Evolutionary conservation across 1,284 basidiomycete genomes (phyloP).

Genomic region (Tilletia walkeri): DNA sequence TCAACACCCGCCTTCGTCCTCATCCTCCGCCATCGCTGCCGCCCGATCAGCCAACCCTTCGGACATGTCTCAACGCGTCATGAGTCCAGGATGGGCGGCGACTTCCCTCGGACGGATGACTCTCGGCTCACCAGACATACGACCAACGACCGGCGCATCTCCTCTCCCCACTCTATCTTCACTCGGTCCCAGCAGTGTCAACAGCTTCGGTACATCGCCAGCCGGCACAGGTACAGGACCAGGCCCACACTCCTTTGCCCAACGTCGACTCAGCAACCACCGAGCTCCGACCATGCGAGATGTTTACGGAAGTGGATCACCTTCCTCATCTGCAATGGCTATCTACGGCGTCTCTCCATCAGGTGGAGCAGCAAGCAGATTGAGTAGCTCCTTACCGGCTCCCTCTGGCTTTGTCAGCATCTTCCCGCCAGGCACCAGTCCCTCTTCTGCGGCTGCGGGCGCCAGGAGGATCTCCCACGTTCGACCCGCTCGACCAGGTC

Average conservation of each 20-base stretch:
- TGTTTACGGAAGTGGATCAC: conserved; percentile 4
- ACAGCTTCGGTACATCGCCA: conserved; percentile 23
- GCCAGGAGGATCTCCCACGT: background rate
- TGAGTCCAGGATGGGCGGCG: conserved; percentile 43
- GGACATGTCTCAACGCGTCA: conserved; percentile 20
- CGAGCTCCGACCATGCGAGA: conserved; percentile 14
- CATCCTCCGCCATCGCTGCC: no score
- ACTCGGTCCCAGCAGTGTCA: conserved; percentile 27
- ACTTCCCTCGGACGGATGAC: conserved; percentile 38
- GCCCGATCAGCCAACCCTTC: no score
- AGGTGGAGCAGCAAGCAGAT: background rate
- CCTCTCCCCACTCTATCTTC: conserved; percentile 25
- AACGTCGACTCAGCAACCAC: conserved; percentile 26
- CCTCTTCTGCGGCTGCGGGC: background rate
- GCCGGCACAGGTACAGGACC: conserved; percentile 22
- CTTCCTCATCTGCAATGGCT: background rate
- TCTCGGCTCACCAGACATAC: conserved; percentile 32
- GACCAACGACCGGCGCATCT: background rate
- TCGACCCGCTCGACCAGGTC: background rate
- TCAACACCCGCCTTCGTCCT: no score
- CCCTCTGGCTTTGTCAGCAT: background rate
- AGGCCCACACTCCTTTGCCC: conserved; percentile 30
- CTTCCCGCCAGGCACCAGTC: conserved; percentile 1
- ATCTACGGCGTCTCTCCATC: conserved; percentile 11
- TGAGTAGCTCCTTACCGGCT: background rate